phyloP scores from a whole-genome alignment of 2,329 filamentous ascomycete species.

The Colletotrichum acutatum region DNA sequence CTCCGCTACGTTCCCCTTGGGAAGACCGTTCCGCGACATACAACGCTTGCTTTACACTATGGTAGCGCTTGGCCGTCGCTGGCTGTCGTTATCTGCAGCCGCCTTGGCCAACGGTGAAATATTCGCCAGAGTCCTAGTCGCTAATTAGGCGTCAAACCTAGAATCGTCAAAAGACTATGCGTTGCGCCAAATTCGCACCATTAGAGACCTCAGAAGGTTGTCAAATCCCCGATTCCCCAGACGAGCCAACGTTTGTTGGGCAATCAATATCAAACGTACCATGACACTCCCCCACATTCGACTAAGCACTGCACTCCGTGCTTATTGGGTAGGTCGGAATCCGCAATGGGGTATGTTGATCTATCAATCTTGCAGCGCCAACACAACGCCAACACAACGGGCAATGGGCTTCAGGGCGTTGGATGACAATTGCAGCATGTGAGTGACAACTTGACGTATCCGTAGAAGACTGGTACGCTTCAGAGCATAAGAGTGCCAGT shows the following conservation, averaged over 20 bases:
- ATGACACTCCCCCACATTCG: conserved; percentile 34
- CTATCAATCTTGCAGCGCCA: conserved; percentile 11
- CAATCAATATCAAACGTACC: conserved; percentile 41
- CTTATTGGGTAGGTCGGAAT: conserved; percentile 38
- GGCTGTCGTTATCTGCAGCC: background rate
- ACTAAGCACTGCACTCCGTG: too few species aligned
- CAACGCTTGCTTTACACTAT: background rate
- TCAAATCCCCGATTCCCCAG: conserved; percentile 3
- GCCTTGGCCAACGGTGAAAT: background rate
- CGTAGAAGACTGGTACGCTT: background rate
- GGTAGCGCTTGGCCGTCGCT: background rate
- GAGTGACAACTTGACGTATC: background rate
- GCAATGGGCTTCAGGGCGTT: background rate
- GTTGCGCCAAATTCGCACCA: background rate
- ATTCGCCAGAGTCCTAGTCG: background rate
- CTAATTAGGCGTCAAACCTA: background rate
- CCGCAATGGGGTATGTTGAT: conserved; percentile 23
- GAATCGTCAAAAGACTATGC: background rate
- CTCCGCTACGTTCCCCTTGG: background rate
- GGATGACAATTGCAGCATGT: background rate
- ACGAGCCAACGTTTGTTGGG: background rate
- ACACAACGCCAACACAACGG: background rate
- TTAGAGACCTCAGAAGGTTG: background rate
- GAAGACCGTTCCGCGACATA: background rate
- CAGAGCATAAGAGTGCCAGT: background rate